phyloP scores from a whole-genome alignment of 2,329 filamentous ascomycete genomes.

The Whalleya microplaca region DNA sequence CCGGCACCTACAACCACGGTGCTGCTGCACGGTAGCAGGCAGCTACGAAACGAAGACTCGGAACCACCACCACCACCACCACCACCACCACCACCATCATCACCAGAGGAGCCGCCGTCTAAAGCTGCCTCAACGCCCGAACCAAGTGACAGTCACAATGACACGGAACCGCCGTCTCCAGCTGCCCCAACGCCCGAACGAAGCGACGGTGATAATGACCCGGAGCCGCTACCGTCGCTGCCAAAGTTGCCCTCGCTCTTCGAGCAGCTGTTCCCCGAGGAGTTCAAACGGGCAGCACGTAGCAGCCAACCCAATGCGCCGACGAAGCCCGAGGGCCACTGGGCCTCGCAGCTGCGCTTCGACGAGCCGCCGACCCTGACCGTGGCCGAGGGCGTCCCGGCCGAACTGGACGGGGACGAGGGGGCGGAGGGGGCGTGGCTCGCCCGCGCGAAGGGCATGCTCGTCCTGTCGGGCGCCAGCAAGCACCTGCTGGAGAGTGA shows the following conservation, averaged over 20 bases:
- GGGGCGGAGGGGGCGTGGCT: slow-evolving; percentile 1
- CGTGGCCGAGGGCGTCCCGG: slow-evolving; percentile 8
- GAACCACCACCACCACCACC: not conserved
- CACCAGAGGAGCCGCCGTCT: not conserved
- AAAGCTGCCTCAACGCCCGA: not conserved
- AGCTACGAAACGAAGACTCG: not conserved
- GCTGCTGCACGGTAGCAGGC: slow-evolving; percentile 27
- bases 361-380: slow-evolving; percentile 12
- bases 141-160: slow-evolving; percentile 2
- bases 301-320: slow-evolving; percentile 3
- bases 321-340: slow-evolving; percentile 8
- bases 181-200: not conserved
- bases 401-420: slow-evolving; percentile 3
- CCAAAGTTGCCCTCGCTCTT: slow-evolving; percentile 39
- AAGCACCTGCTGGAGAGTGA: slow-evolving; percentile 67
- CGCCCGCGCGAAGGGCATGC: slow-evolving; percentile 38
- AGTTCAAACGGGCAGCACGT: slow-evolving; percentile 37
- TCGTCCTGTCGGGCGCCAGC: slow-evolving; percentile 63
- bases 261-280: slow-evolving; percentile 59
- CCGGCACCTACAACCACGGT: slow-evolving; percentile 11
- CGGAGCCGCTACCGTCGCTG: not conserved
- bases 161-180: not conserved
- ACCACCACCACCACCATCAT: not conserved
- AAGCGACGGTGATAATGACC: slow-evolving; percentile 4
- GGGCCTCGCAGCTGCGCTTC: slow-evolving; percentile 27